Percentiles rank a stretch among this genome's conserved stretches.
phyloP scores from a whole-genome alignment of 2,329 filamentous ascomycete species.

The Xylariaceae sp. region DNA sequence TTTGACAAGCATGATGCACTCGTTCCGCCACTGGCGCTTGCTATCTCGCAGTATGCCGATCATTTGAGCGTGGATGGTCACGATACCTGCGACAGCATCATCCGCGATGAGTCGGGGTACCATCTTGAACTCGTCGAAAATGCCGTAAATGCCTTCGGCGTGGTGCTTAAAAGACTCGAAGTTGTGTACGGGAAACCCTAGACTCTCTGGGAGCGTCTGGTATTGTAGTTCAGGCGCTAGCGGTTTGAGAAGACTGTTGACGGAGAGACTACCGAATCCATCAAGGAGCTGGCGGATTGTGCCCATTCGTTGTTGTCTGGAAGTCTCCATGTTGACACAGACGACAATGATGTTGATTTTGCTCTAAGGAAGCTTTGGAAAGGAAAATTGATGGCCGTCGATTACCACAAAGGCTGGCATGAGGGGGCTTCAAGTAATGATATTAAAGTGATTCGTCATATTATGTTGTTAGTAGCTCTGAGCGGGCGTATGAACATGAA shows the following conservation, averaged over 20 bases:
- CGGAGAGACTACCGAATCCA: slow-evolving; percentile 40
- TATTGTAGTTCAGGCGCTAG: slow-evolving; percentile 39
- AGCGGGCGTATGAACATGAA: no score
- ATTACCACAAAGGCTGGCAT: no score
- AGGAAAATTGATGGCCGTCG: no score
- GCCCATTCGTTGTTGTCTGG: no score
- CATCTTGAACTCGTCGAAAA: slow-evolving; percentile 42
- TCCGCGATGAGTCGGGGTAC: slow-evolving; percentile 34
- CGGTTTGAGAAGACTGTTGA: slow-evolving; percentile 34
- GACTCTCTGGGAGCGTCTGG: slow-evolving; percentile 37
- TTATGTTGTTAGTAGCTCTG: no score
- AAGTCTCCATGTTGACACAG: no score
- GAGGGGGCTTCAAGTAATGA: no score
- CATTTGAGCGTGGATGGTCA: slow-evolving; percentile 39
- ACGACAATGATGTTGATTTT: no score
- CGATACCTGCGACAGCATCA: slow-evolving; percentile 31
- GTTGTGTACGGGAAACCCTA: slow-evolving; percentile 37
- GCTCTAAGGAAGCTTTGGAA: no score
- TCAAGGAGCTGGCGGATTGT: slow-evolving; percentile 23
- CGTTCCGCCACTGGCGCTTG: slow-evolving; percentile 29
- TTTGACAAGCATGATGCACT: slow-evolving; percentile 34
- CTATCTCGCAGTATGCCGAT: slow-evolving; percentile 26
- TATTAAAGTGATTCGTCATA: no score
- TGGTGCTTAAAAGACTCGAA: slow-evolving; percentile 38
- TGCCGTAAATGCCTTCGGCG: slow-evolving; percentile 38